Evolutionary conservation across 2,329 filamentous ascomycete genomes (phyloP).

Genomic region (Torrubiella hemipterigena): DNA sequence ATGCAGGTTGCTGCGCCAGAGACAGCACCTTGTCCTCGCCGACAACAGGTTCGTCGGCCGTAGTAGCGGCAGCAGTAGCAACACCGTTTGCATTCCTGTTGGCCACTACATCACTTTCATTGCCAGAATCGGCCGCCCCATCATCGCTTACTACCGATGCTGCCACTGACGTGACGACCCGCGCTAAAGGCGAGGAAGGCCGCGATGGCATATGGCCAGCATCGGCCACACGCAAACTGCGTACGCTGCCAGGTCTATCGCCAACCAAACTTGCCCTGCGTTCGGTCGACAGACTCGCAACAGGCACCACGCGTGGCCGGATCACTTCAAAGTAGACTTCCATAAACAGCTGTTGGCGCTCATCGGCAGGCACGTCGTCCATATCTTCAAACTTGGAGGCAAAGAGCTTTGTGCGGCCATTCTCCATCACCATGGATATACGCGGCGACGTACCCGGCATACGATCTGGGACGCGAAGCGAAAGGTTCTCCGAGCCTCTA

Average conservation of each 20-base stretch:
- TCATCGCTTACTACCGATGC: neutral
- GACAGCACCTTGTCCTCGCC: no score
- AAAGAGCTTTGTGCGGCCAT: constrained; percentile 4
- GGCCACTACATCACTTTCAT: no score
- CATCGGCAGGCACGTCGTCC: constrained; percentile 31
- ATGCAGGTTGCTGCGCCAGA: constrained; percentile 13
- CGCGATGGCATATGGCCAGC: no score
- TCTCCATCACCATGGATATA: constrained; percentile 1
- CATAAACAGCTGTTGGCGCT: constrained; percentile 38
- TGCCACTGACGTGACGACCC: no score
- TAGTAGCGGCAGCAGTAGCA: no score
- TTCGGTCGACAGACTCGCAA: constrained; percentile 16
- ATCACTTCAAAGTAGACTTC: constrained; percentile 38
- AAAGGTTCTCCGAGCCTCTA: constrained; percentile 13
- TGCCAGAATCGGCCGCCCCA: neutral
- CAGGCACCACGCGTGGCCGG: constrained; percentile 24
- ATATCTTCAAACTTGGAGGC: constrained; percentile 29
- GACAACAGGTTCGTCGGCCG: no score
- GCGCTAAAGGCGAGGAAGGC: no score
- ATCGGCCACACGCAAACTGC: constrained; percentile 5
- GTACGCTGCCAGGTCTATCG: constrained; percentile 12
- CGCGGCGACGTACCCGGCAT: constrained; percentile 8
- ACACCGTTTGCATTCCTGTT: no score
- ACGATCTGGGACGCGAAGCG: constrained; percentile 9
- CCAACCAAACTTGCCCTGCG: constrained; percentile 14